Conservation (phyloP, 2,329 filamentous ascomycete species). For the Colletotrichum sp. region DNA sequence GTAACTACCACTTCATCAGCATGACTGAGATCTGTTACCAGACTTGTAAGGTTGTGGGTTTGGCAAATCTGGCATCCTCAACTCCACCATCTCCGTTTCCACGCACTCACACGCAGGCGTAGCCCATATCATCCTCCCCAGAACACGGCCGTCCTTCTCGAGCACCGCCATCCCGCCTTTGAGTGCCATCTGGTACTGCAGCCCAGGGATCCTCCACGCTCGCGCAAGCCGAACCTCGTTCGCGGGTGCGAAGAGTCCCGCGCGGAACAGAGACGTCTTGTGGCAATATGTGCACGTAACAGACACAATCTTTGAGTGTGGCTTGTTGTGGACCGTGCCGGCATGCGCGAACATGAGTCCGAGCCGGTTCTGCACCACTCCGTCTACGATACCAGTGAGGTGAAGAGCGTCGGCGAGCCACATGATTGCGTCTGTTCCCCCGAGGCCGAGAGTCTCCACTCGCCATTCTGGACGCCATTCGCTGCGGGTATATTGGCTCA, state of each 20-base stretch:
- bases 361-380: neutral
- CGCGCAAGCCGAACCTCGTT: neutral
- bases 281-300: neutral
- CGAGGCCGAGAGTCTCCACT: neutral
- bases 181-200: neutral
- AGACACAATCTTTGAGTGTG: neutral
- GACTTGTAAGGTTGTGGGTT: neutral
- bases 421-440: neutral
- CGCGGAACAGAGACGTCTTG: neutral
- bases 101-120: conserved; percentile 17
- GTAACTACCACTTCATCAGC: too few species aligned
- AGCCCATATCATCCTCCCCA: conserved; percentile 9
- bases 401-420: neutral
- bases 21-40: too few species aligned
- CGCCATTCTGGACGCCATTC: neutral
- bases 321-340: neutral
- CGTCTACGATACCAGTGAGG: neutral
- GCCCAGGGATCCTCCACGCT: neutral
- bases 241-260: neutral
- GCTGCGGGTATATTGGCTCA: neutral
- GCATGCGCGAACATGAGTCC: neutral
- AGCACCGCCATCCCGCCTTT: neutral
- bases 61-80: conserved; percentile 22
- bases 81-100: conserved; percentile 22
- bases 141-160: neutral